Conservation (phyloP, 2,329 filamentous ascomycete genomes). For the Hymenoscyphus scutula region DNA sequence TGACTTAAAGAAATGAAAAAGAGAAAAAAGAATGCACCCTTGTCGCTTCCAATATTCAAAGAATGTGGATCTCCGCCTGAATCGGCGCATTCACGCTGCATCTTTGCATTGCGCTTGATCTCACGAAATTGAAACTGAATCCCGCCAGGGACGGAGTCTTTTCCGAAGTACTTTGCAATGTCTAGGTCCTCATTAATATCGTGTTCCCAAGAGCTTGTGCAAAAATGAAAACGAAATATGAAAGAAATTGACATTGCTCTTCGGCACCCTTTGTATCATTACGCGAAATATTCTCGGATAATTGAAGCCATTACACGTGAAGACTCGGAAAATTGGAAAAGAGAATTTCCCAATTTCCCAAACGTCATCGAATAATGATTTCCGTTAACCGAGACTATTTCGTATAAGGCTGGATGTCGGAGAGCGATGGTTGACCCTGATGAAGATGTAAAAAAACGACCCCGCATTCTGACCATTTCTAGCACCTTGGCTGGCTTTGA, state of each 20-base stretch:
- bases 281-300: too few relatives aligned
- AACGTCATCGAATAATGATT: too few relatives aligned
- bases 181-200: conserved; percentile 40
- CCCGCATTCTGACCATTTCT: conserved; percentile 3
- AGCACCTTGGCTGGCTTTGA: too few relatives aligned
- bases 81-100: conserved; percentile 45
- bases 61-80: conserved; percentile 45
- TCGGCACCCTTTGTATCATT: too few relatives aligned
- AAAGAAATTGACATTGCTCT: not conserved
- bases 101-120: conserved; percentile 53
- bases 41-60: conserved; percentile 20
- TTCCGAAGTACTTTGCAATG: conserved; percentile 57
- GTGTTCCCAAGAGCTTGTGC: not conserved
- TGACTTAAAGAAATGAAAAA: conserved; percentile 5
- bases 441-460: conserved; percentile 6
- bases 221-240: not conserved
- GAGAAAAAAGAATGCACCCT: conserved; percentile 9
- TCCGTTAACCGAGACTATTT: too few relatives aligned
- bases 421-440: not conserved
- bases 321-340: too few relatives aligned
- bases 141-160: conserved; percentile 54
- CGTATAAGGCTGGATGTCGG: too few relatives aligned
- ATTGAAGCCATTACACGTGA: too few relatives aligned
- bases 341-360: too few relatives aligned
- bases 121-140: conserved; percentile 60